A percentile compares a stretch with the other conserved stretches of the same genome.
These are phyloP conservation scores for Trematosphaeria pertusa DNA, from an alignment of 2,329 filamentous ascomycete species.

Conservation along the genomic window DNA sequence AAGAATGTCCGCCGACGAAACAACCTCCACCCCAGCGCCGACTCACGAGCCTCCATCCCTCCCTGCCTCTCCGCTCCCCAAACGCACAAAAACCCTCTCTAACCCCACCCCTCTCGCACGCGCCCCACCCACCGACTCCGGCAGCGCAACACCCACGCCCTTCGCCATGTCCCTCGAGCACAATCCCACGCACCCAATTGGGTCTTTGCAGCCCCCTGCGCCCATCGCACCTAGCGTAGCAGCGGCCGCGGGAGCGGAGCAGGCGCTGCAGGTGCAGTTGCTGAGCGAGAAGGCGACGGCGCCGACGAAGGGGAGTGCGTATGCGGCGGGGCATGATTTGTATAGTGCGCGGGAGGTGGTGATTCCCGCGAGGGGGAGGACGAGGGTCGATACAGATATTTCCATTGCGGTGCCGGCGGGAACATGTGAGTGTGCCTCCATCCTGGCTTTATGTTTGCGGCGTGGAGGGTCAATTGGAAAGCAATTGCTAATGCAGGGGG, in stretches of 20 bases:
- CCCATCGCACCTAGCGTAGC: conserved; percentile 32
- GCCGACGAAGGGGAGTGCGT: conserved; percentile 87
- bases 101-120: conserved; percentile 48
- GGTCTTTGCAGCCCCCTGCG: conserved; percentile 29
- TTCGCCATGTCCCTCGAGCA: conserved; percentile 19
- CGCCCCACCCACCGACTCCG: conserved; percentile 38
- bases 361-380: conserved; percentile 84
- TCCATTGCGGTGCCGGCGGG: conserved; percentile 88
- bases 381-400: conserved; percentile 87
- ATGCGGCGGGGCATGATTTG: conserved; percentile 92
- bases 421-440: conserved; percentile 70
- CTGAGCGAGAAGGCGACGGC: conserved; percentile 79
- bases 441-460: background rate
- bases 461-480: background rate
- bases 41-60: conserved; percentile 60
- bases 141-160: conserved; percentile 46
- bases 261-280: conserved; percentile 85
- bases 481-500: conserved; percentile 5
- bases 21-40: conserved; percentile 37
- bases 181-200: conserved; percentile 23
- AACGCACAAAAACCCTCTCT: conserved; percentile 77
- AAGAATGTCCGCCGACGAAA: too few species aligned
- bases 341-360: conserved; percentile 77
- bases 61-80: conserved; percentile 77
- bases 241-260: conserved; percentile 38